These are phyloP conservation scores for Canavalia gladiata DNA, from an alignment of 306 rosid genomes.

Conservation along the genomic window DNA sequence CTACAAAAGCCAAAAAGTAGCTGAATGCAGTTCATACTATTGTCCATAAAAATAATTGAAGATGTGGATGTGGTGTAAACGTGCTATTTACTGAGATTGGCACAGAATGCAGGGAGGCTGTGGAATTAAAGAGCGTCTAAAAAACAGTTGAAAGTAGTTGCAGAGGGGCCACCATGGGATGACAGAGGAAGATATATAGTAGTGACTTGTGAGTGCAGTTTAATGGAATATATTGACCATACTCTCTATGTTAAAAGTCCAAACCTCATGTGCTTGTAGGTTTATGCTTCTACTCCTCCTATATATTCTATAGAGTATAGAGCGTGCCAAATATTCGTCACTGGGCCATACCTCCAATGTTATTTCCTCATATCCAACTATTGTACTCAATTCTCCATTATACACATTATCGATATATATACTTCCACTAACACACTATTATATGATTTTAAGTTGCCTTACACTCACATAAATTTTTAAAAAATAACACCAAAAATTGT, in stretches of 20 bases:
- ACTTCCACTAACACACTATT: not conserved
- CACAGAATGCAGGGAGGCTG: constrained; percentile 16
- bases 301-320: constrained; percentile 1
- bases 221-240: constrained; percentile 25
- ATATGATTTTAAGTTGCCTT: not conserved
- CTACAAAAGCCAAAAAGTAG: not conserved
- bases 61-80: not conserved
- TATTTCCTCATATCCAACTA: constrained; percentile 2
- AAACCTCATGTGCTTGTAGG: constrained; percentile 40
- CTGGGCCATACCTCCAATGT: constrained; percentile 35
- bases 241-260: not conserved
- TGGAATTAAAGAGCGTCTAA: constrained; percentile 43
- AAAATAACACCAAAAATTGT: no score
- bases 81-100: not conserved
- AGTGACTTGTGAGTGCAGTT: constrained; percentile 32
- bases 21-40: not conserved
- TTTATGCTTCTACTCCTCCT: constrained; percentile 40
- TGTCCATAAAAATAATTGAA: constrained; percentile 32
- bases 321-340: constrained; percentile 42
- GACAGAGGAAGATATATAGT: not conserved
- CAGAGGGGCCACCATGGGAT: constrained; percentile 32
- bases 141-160: constrained; percentile 45
- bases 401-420: not conserved
- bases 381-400: not conserved
- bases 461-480: not conserved